Evolutionary conservation across 495 filamentous ascomycete species (phyloP), one percentile per base, ranked within the genome.

Genomic region (Staphylotrichum longicolle): DNA sequence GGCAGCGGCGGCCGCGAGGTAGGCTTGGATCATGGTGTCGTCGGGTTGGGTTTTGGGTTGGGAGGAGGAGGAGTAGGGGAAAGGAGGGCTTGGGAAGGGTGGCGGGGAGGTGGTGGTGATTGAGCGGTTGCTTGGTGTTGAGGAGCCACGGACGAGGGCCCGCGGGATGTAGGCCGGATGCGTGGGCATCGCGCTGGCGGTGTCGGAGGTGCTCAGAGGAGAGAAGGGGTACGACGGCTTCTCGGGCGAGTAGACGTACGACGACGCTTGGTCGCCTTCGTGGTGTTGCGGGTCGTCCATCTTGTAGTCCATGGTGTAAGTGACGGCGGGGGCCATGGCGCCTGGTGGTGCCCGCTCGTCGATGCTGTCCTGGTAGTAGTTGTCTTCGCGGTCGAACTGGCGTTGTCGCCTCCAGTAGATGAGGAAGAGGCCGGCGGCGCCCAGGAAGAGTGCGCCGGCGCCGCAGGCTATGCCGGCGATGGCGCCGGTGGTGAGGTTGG

Each of bases 161-260:
- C 63, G 64, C 2, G 78, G 76, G 20, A 80, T 68, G 59, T 81
- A 81, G n/a, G 78, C 78, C 12, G 77, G 77, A 53, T 80, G 78
- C 5, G 76, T 72, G n/a, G 78, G 78, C 63, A 80, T 72, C 27
- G 70, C 70, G 63, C 57, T 68, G 41, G 62, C 63, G 15, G 35
- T 4, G 34, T 60, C 66, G 11, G 54, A 62, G 47, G 60, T 58
- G 60, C 48, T 57, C 37, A 63, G n/a, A 14, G 66, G 64, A 11
- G 64, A 62, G 37, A 65, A 65, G 46, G 58, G 14, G 54, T 63
- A 59, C 27, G 55, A 40, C 14, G 62, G 46, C 54, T 57, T 70
- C 46, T 63, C 66, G 35, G 67, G 64, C 9, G 64, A 63, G 58
- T 62, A 63, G 33, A 59, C 59, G 54, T 58, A 66, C 10, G 65